Evolutionary conservation across 345 rosid species (phyloP), one percentile per base, ranked within the genome.

Genomic region (Linum lewisii): DNA sequence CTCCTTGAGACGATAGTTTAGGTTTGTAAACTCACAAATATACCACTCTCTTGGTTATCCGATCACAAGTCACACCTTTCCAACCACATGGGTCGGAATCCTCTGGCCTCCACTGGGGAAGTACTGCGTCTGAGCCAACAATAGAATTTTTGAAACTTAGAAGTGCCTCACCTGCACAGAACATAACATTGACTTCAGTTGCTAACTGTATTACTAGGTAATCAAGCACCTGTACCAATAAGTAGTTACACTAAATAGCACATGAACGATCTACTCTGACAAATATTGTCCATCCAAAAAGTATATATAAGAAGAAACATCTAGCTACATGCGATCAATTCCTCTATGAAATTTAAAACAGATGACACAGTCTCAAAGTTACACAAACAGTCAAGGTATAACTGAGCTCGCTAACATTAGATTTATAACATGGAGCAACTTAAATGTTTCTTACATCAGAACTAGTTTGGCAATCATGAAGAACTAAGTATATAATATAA

Each of bases 61-160:
- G 44, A 79, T 88, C 89, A 66, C 99, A 93, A 54, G 75, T 75
- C 65, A 93, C 94, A 55, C 99, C 97, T 71, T 81, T 83, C 99
- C 99, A 93, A 58, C 73, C 73, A 76, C 99, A 93, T 59, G 99
- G 99, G 63, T 93, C 91, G 26, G 91, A 85, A 81, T 86, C 99
- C 84, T 89, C 99, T 9, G 95, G 97, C 73, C 97, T 89, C 97
- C 98, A 92, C 16, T 69, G 73, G 68, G 73, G 66, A 66, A 92
- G 82, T 55, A 78, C 50, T 60, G 86, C 87, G 72, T 92, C 89
- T 44, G 98, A 86, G 63, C 62, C 72, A 61, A 71, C 63, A 77
- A 92, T 70, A 62, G 79, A 84, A 57, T 66, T 73, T 74, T 77
- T 82, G 76, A 92, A 89, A 75, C 80, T 83, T 66, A 89, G 62